Evolutionary conservation across 352 stramenopile species (phyloP).

Genomic region (Phytophthora fragariae): DNA sequence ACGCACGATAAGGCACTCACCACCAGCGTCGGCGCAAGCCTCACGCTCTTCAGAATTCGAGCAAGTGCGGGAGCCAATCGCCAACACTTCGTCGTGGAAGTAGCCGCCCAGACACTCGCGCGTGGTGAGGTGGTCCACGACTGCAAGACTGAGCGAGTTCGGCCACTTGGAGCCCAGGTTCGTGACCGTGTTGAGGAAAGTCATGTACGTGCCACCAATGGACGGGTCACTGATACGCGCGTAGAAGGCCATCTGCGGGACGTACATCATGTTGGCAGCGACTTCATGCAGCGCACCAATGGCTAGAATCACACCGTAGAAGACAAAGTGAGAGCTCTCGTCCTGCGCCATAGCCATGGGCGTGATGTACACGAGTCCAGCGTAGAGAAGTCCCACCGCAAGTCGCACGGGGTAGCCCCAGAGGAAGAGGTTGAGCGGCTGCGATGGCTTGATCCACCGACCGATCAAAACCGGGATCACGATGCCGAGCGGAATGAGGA

Average conservation of each 20-base stretch:
- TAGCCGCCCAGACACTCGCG: slow-evolving; percentile 77
- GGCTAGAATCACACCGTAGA: slow-evolving; percentile 80
- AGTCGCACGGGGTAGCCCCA: slow-evolving; percentile 89
- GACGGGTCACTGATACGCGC: slow-evolving; percentile 96
- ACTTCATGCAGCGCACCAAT: slow-evolving; percentile 84
- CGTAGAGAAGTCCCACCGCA: slow-evolving; percentile 84
- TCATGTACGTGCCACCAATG: slow-evolving; percentile 99
- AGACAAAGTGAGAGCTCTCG: slow-evolving; percentile 78
- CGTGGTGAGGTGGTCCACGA: slow-evolving; percentile 86
- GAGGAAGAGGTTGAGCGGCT: slow-evolving; percentile 82
- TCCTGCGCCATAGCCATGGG: slow-evolving; percentile 80
- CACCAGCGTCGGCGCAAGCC: slow-evolving; percentile 61
- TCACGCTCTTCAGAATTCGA: slow-evolving; percentile 76
- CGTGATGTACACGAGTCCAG: slow-evolving; percentile 82
- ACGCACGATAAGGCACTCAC: slow-evolving; percentile 78
- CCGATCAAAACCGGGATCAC: slow-evolving; percentile 87
- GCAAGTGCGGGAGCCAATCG: slow-evolving; percentile 79
- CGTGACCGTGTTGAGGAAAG: slow-evolving; percentile 98
- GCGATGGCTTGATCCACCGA: slow-evolving; percentile 70
- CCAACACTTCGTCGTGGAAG: slow-evolving; percentile 76
- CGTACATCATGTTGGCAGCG: slow-evolving; percentile 93
- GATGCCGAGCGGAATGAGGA: slow-evolving; percentile 91
- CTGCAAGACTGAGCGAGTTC: slow-evolving; percentile 84
- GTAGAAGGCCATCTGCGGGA: slow-evolving; percentile 99
- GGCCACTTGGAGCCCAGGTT: slow-evolving; percentile 97